Evolutionary conservation across 148 eudicot genomes (phyloP).

Genomic region (Fagopyrum esculentum): DNA sequence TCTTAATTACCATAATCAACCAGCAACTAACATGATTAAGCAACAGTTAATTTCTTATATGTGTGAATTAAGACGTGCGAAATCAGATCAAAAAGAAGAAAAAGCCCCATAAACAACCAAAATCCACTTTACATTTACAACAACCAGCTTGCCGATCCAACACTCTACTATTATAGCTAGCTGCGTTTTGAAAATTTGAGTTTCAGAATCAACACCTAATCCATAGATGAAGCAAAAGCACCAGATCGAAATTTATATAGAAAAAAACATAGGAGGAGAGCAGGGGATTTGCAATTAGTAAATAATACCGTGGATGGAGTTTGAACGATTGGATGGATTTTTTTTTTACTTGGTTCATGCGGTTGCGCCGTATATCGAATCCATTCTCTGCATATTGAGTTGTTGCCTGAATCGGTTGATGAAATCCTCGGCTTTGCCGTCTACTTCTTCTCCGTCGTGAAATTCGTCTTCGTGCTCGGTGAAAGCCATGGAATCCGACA

Average conservation of each 20-base stretch:
- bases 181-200: constrained; percentile 7
- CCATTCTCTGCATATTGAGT: constrained; percentile 65
- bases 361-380: constrained; percentile 11
- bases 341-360: not conserved
- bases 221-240: not conserved
- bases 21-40: not conserved
- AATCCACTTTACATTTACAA: constrained; percentile 10
- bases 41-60: not conserved
- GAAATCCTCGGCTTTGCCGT: constrained; percentile 77
- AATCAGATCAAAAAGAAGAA: not conserved
- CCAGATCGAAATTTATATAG: not conserved
- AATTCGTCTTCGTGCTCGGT: not conserved
- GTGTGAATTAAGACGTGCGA: not conserved
- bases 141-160: constrained; percentile 1
- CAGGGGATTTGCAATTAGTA: not conserved
- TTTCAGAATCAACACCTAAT: constrained; percentile 3
- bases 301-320: not conserved
- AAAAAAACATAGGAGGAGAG: not conserved
- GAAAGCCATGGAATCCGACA: not conserved
- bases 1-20: not conserved
- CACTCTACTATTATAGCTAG: not conserved
- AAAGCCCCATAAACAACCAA: not conserved
- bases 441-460: constrained; percentile 46
- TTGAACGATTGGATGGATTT: not conserved
- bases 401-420: constrained; percentile 65